phyloP scores from a whole-genome alignment of 352 stramenopile genomes.

The Phytophthora pseudosyringae region DNA sequence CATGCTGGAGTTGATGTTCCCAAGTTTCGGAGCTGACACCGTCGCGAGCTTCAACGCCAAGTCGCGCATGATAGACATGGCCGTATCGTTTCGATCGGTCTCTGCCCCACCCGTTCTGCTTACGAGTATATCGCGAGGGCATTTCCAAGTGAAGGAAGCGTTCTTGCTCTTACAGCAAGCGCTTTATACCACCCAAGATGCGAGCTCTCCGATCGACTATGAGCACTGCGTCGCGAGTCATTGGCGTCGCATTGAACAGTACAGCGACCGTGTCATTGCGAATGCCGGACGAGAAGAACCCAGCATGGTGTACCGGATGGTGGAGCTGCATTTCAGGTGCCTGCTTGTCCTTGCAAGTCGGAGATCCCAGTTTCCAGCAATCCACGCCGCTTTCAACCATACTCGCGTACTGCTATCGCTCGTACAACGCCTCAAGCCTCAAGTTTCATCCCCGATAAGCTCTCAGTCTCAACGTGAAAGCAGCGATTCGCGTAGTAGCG shows the following conservation, averaged over 20 bases:
- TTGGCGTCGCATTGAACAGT: conserved; percentile 36
- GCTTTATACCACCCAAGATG: conserved; percentile 38
- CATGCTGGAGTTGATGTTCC: conserved; percentile 38
- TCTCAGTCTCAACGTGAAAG: background rate
- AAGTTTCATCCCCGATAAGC: background rate
- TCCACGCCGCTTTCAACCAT: conserved; percentile 40
- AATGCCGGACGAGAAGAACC: conserved; percentile 26
- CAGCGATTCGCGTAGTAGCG: background rate
- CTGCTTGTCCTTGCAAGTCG: conserved; percentile 45
- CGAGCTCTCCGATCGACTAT: conserved; percentile 28
- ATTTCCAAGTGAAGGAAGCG: conserved; percentile 32
- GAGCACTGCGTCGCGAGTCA: conserved; percentile 38
- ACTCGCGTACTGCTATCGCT: conserved; percentile 29
- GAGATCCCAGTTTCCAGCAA: conserved; percentile 28
- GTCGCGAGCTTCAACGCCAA: conserved; percentile 6
- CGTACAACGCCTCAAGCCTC: conserved; percentile 25
- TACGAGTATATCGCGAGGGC: conserved; percentile 6
- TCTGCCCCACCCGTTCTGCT: conserved; percentile 10
- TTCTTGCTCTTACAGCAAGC: conserved; percentile 40
- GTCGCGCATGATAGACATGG: conserved; percentile 18
- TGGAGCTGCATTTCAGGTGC: conserved; percentile 48
- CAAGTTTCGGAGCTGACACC: background rate
- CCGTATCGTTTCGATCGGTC: conserved; percentile 24
- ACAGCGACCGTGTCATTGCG: conserved; percentile 29
- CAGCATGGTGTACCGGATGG: conserved; percentile 19